A percentile compares a stretch with the other conserved stretches of the same genome.
Conservation (phyloP, 2,329 filamentous ascomycete species). For the Geosmithia morbida region DNA sequence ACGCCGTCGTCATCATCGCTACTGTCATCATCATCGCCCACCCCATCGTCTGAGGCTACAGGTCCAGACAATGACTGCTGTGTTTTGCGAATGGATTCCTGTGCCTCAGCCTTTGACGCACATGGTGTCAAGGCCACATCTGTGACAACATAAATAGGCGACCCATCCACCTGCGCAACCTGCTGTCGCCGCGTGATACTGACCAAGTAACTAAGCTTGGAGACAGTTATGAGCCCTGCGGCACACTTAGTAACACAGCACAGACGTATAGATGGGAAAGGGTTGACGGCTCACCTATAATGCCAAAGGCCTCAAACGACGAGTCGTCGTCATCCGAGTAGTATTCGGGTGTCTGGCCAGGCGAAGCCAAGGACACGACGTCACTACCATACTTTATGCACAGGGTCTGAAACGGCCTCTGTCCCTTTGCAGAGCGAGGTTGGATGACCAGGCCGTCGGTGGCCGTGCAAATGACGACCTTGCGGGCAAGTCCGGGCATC, state of each 20-base stretch:
- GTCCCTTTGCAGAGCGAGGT: slow-evolving; percentile 47
- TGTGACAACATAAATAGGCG: slow-evolving; percentile 73
- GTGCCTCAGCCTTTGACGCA: slow-evolving; percentile 59
- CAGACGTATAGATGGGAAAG: not conserved
- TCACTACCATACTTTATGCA: slow-evolving; percentile 56
- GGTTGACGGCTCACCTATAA: slow-evolving; percentile 29
- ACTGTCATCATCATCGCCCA: slow-evolving; percentile 24
- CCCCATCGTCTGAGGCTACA: not conserved
- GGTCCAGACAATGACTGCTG: slow-evolving; percentile 12
- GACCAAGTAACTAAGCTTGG: slow-evolving; percentile 69
- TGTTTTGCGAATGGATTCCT: slow-evolving; percentile 54
- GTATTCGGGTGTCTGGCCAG: slow-evolving; percentile 29
- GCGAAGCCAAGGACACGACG: slow-evolving; percentile 25
- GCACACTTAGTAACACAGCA: not conserved
- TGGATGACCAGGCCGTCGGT: slow-evolving; percentile 75
- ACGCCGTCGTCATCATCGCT: slow-evolving; percentile 30
- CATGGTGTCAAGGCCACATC: slow-evolving; percentile 87
- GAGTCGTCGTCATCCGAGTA: slow-evolving; percentile 22
- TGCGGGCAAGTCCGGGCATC: slow-evolving; percentile 70
- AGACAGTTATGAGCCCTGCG: slow-evolving; percentile 70
- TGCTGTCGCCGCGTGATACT: slow-evolving; percentile 77
- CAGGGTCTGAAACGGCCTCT: slow-evolving; percentile 39
- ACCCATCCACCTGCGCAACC: slow-evolving; percentile 74
- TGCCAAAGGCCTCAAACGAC: slow-evolving; percentile 44
- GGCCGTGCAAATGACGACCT: slow-evolving; percentile 66